phyloP scores from a whole-genome alignment of 106 monocot species.

The Platanthera zijinensis region DNA sequence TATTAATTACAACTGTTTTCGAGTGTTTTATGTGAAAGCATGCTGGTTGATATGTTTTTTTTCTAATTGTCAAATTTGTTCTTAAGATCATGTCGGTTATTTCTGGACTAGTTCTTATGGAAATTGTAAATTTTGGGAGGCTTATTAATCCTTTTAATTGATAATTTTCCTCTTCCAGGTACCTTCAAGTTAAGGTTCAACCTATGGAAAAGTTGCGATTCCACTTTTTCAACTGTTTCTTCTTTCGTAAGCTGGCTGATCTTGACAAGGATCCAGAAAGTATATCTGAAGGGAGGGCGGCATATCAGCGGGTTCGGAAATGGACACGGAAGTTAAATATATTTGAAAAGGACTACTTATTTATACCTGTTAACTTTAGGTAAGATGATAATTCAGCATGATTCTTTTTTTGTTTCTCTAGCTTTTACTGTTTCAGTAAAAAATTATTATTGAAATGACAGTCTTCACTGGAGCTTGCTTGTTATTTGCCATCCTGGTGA shows the following conservation, averaged over 20 bases:
- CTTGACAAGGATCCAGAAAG: conserved; percentile 73
- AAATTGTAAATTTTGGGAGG: background rate
- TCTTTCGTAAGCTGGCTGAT: conserved; percentile 93
- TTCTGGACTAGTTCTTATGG: background rate
- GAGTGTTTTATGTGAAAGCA: background rate
- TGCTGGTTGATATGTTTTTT: background rate
- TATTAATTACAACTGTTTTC: background rate
- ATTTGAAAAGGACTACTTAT: conserved; percentile 89
- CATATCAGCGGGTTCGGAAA: conserved; percentile 90
- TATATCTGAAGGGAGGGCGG: conserved; percentile 73
- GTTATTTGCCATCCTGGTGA: conserved; percentile 96
- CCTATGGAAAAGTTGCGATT: conserved; percentile 44
- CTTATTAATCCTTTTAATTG: background rate
- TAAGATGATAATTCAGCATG: conserved; percentile 22
- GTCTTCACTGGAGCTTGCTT: conserved; percentile 96
- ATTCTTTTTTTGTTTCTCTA: background rate
- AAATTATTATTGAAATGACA: conserved; percentile 18
- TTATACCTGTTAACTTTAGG: conserved; percentile 96
- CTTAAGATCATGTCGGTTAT: background rate
- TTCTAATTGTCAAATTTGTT: background rate
- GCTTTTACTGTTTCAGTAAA: background rate
- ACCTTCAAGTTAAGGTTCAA: conserved; percentile 61
- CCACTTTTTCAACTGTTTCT: conserved; percentile 98
- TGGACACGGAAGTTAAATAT: conserved; percentile 96
- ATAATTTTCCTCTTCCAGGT: conserved; percentile 38